These are phyloP conservation scores for Cladosporium sp. DNA, from an alignment of 2,329 filamentous ascomycete genomes.

Conservation along the genomic window DNA sequence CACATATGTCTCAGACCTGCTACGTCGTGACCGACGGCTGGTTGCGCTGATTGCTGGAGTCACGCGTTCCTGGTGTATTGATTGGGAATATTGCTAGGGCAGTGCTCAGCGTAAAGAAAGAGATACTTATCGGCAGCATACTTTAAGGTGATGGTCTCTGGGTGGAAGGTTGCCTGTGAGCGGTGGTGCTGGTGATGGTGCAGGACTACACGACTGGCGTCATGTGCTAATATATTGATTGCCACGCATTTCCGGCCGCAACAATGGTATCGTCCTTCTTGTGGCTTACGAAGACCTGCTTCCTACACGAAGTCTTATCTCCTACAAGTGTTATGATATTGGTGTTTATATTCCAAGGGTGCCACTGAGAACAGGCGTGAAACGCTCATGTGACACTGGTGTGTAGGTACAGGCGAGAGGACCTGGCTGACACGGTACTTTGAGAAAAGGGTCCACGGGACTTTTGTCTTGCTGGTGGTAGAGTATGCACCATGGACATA, in stretches of 20 bases:
- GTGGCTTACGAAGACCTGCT: not conserved
- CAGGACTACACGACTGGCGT: not conserved
- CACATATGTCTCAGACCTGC: conserved; percentile 21
- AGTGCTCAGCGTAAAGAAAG: not conserved
- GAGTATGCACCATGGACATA: no score
- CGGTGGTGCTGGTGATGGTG: not conserved
- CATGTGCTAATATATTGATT: not conserved
- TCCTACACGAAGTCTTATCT: not conserved
- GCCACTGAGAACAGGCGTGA: not conserved
- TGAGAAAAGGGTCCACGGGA: not conserved
- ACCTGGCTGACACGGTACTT: not conserved
- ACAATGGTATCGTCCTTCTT: not conserved
- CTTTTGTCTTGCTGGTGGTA: not conserved
- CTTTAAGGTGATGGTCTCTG: not conserved
- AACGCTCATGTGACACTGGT: conserved; percentile 9
- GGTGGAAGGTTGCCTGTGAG: not conserved
- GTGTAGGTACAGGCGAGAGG: not conserved
- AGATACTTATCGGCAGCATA: not conserved
- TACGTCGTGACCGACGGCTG: conserved; percentile 12
- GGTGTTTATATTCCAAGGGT: not conserved
- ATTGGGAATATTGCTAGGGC: not conserved
- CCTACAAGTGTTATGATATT: not conserved
- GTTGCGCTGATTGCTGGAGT: not conserved
- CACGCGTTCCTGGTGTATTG: not conserved
- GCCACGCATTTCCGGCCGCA: not conserved